Evolutionary conservation across 176 grass and related monocot genomes (phyloP).

Genomic region (Echinochloa phyllopogon): DNA sequence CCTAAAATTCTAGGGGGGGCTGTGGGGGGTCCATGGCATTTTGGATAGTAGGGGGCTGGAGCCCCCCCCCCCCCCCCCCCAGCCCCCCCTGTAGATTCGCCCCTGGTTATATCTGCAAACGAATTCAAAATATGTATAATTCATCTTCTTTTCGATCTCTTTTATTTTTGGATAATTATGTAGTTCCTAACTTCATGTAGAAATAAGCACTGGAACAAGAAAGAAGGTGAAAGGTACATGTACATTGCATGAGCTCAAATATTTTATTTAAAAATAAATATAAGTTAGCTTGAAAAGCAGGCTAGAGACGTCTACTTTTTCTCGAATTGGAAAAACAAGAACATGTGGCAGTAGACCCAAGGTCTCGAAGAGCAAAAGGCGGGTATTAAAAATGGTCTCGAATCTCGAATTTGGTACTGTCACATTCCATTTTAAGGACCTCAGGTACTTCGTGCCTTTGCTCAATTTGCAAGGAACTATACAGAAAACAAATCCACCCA

Average conservation of each 20-base stretch:
- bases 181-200: too few relatives aligned
- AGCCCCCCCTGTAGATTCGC: too few relatives aligned
- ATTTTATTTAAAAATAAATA: not conserved
- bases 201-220: not conserved
- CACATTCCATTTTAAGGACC: slow-evolving; percentile 18
- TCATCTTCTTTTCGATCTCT: not conserved
- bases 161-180: not conserved
- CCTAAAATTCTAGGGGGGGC: too few relatives aligned
- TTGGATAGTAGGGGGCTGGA: too few relatives aligned
- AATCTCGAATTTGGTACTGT: slow-evolving; percentile 1
- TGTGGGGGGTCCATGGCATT: too few relatives aligned
- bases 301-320: not conserved
- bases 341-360: slow-evolving; percentile 12
- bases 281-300: slow-evolving; percentile 16
- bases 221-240: not conserved
- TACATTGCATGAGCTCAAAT: not conserved
- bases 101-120: too few relatives aligned
- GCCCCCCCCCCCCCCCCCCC: too few relatives aligned
- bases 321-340: slow-evolving; percentile 28
- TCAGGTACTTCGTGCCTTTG: slow-evolving; percentile 35
- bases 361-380: slow-evolving; percentile 22
- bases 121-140: not conserved
- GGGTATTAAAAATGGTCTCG: slow-evolving; percentile 2
- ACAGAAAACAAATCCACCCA: not conserved
- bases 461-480: slow-evolving; percentile 34